Evolutionary conservation across 805 yeast genomes (phyloP).

Genomic region (Ogataea zsoltii): DNA sequence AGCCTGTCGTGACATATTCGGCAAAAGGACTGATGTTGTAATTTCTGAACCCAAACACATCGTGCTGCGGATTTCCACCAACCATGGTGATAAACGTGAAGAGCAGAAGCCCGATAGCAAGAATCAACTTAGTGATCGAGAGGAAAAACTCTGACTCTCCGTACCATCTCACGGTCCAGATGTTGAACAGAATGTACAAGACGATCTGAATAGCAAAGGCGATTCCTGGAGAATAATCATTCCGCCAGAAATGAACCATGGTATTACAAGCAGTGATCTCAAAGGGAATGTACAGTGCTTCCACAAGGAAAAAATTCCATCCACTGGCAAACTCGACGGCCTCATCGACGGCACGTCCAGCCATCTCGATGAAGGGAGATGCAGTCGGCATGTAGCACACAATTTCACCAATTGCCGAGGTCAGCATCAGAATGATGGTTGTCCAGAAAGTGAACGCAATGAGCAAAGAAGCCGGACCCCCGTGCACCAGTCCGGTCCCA

Average conservation of each 20-base stretch:
- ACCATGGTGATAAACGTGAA: conserved; percentile 56
- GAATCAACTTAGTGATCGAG: conserved; percentile 45
- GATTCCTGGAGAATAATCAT: conserved; percentile 49
- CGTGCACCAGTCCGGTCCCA: conserved; percentile 35
- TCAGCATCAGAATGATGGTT: conserved; percentile 33
- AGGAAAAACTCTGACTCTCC: conserved; percentile 54
- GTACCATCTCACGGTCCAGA: conserved; percentile 48
- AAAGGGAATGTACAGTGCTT: conserved; percentile 47
- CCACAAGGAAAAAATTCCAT: conserved; percentile 43
- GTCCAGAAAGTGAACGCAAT: conserved; percentile 38
- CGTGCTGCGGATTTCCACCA: conserved; percentile 55
- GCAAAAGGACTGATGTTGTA: conserved; percentile 44
- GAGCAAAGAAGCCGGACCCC: conserved; percentile 39
- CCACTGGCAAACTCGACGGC: conserved; percentile 38
- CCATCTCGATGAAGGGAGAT: conserved; percentile 39
- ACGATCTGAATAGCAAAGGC: conserved; percentile 44
- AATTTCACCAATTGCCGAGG: conserved; percentile 39
- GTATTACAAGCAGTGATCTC: conserved; percentile 52
- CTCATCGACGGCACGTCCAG: conserved; percentile 40
- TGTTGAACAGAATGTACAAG: conserved; percentile 44
- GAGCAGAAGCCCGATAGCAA: conserved; percentile 48
- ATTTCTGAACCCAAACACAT: conserved; percentile 49
- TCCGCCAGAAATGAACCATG: conserved; percentile 54
- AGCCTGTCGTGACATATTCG: conserved; percentile 39
- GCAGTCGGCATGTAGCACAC: conserved; percentile 39